phyloP scores from a whole-genome alignment of 106 monocot genomes.

The Platanthera zijinensis region DNA sequence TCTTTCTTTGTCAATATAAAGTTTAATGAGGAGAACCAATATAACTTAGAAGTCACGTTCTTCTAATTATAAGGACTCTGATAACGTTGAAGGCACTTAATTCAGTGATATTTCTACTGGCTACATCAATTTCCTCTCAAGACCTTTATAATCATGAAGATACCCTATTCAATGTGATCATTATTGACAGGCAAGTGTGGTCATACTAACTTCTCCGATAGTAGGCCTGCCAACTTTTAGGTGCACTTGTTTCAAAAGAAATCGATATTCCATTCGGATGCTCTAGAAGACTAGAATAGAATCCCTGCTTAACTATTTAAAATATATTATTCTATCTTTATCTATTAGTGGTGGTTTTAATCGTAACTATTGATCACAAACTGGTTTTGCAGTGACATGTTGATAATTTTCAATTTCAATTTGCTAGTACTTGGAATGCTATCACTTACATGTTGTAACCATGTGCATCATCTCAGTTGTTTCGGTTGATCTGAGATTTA shows the following conservation, averaged over 20 bases:
- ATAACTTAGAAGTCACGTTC: too few species aligned
- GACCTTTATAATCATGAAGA: neutral
- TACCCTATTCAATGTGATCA: neutral
- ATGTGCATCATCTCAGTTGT: slow-evolving; percentile 1
- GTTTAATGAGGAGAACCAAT: too few species aligned
- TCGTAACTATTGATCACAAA: too few species aligned
- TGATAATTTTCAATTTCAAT: too few species aligned
- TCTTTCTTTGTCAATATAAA: too few species aligned
- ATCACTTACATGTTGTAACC: neutral
- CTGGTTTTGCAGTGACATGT: too few species aligned
- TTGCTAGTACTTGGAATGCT: neutral
- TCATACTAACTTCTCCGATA: neutral
- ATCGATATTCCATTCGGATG: neutral
- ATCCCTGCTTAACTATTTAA: too few species aligned
- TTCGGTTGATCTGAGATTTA: neutral
- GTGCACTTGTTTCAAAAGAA: neutral
- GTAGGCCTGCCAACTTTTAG: neutral
- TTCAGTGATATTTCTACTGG: too few species aligned
- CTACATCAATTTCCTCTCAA: neutral
- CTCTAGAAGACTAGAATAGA: neutral
- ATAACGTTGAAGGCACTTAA: too few species aligned
- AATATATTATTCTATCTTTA: too few species aligned
- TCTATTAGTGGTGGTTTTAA: too few species aligned
- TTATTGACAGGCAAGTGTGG: neutral
- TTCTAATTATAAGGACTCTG: too few species aligned